Evolutionary conservation across 371 early-diverging fungal genomes (phyloP).

Genomic region (Smittium mucronatum): DNA sequence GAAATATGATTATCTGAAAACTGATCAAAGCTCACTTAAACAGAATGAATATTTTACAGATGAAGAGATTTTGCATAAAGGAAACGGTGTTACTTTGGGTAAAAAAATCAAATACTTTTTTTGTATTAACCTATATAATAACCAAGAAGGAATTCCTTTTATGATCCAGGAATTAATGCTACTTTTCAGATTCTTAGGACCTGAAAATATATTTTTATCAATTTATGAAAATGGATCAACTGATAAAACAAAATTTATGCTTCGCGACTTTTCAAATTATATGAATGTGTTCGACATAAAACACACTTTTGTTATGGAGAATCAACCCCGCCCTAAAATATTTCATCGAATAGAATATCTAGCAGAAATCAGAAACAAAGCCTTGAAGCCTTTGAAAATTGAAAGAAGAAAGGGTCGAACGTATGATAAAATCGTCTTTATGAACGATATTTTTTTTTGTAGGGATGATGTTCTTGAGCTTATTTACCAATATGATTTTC

Average conservation of each 20-base stretch:
- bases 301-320: constrained; percentile 18
- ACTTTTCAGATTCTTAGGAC: constrained; percentile 25
- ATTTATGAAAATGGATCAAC: constrained; percentile 34
- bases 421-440: neutral
- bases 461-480: constrained; percentile 36
- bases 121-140: constrained; percentile 32
- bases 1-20: too few relatives aligned
- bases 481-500: constrained; percentile 24
- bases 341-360: constrained; percentile 38
- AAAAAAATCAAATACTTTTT: constrained; percentile 15
- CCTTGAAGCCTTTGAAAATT: constrained; percentile 23
- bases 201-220: constrained; percentile 21
- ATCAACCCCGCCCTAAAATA: constrained; percentile 5
- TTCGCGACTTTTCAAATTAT: constrained; percentile 13
- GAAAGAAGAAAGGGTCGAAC: neutral
- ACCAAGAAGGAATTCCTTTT: too few relatives aligned
- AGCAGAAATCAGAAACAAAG: constrained; percentile 35
- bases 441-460: constrained; percentile 38
- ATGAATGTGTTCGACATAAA: constrained; percentile 19
- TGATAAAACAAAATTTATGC: constrained; percentile 26
- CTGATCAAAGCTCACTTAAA: too few relatives aligned
- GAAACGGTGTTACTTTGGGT: too few relatives aligned
- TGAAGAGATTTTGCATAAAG: too few relatives aligned
- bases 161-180: constrained; percentile 24
- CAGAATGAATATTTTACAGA: too few relatives aligned